Conservation (phyloP, 1,284 basidiomycete species). For the Thelephora terrestris region DNA sequence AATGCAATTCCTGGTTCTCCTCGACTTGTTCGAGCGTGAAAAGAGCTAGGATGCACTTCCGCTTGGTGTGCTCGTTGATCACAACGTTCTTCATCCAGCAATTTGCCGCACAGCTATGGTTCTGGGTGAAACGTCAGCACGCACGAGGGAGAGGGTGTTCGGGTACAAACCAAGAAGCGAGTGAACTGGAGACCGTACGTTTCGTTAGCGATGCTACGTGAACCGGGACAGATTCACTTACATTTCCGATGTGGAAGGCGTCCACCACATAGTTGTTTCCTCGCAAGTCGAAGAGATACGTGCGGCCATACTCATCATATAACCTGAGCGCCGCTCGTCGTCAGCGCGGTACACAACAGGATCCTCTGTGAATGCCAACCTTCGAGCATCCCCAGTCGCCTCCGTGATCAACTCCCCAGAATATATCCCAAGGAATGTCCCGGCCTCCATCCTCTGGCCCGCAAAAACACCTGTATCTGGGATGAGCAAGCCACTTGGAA, state of each 20-base stretch:
- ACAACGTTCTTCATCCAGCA: slow-evolving; percentile 59
- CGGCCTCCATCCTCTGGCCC: slow-evolving; percentile 49
- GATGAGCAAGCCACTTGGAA: neutral
- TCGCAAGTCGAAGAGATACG: slow-evolving; percentile 74
- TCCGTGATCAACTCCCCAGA: slow-evolving; percentile 76
- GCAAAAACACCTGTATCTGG: slow-evolving; percentile 52
- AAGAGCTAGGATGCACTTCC: slow-evolving; percentile 45
- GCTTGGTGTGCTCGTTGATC: slow-evolving; percentile 36
- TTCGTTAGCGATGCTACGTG: slow-evolving; percentile 4
- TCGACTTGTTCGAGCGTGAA: slow-evolving; percentile 61
- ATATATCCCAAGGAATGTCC: slow-evolving; percentile 77
- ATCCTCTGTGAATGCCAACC: neutral
- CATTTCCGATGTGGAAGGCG: slow-evolving; percentile 82
- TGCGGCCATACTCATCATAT: slow-evolving; percentile 70
- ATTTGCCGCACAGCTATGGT: slow-evolving; percentile 88
- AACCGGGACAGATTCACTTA: slow-evolving; percentile 31
- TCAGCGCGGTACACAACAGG: neutral
- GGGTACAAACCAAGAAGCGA: slow-evolving; percentile 45
- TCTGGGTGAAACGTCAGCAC: slow-evolving; percentile 34
- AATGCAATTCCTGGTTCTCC: slow-evolving; percentile 68
- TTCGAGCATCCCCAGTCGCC: slow-evolving; percentile 39
- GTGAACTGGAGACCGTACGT: slow-evolving; percentile 44
- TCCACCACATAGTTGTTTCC: slow-evolving; percentile 50
- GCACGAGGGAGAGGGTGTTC: slow-evolving; percentile 11
- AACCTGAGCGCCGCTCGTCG: slow-evolving; percentile 30